A percentile compares a stretch with the other conserved stretches of the same genome.
Conservation (phyloP, 1,284 basidiomycete genomes). For the Sporisorium scitamineum region DNA sequence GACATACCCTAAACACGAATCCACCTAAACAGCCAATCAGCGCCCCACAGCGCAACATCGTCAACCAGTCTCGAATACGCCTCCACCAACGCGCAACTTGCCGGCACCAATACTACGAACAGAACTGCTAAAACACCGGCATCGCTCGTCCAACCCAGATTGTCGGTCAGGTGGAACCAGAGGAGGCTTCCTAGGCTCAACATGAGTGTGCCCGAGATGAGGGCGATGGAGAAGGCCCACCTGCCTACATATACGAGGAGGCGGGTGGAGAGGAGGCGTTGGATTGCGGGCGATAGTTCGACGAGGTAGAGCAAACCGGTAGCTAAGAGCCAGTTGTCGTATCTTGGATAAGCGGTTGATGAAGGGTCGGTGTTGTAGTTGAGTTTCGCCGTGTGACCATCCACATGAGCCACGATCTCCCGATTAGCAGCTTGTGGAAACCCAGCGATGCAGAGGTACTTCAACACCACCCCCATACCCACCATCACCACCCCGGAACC, state of each 20-base stretch:
- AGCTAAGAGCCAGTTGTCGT: conserved; percentile 59
- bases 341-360: conserved; percentile 41
- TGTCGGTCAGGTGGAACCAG: conserved; percentile 21
- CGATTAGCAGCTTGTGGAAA: conserved; percentile 26
- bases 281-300: conserved; percentile 30
- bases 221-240: conserved; percentile 50
- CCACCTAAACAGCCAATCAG: conserved; percentile 51
- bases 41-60: conserved; percentile 24
- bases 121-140: conserved; percentile 29
- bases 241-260: conserved; percentile 39
- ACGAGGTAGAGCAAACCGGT: conserved; percentile 48
- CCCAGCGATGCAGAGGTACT: conserved; percentile 56
- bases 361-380: conserved; percentile 31
- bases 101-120: conserved; percentile 37
- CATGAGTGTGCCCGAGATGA: conserved; percentile 54
- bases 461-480: conserved; percentile 41
- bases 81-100: conserved; percentile 26
- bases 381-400: conserved; percentile 48
- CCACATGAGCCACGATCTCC: conserved; percentile 48
- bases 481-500: conserved; percentile 27
- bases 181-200: conserved; percentile 48
- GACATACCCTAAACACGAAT: conserved; percentile 24
- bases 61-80: conserved; percentile 39
- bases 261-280: conserved; percentile 15
- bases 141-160: conserved; percentile 20